Evolutionary conservation across 371 early-diverging fungal genomes (phyloP).

Genomic region (Mortierella polycephala): DNA sequence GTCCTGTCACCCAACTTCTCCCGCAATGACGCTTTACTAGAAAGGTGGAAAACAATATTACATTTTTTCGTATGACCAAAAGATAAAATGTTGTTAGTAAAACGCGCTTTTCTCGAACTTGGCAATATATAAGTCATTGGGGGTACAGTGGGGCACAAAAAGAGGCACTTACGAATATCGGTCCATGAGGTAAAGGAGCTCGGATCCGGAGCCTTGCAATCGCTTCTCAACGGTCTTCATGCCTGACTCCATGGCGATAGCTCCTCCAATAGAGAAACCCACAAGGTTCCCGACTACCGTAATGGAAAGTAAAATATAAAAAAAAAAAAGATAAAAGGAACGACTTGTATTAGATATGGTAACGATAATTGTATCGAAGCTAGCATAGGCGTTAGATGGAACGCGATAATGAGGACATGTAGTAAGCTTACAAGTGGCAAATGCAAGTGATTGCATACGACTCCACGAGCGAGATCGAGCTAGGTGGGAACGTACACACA

Average conservation of each 20-base stretch:
- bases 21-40: constrained; percentile 26
- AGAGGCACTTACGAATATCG: constrained; percentile 41
- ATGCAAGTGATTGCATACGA: constrained; percentile 15
- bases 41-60: neutral
- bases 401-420: neutral
- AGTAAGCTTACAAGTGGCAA: constrained; percentile 19
- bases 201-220: constrained; percentile 41
- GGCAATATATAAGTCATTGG: neutral
- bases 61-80: neutral
- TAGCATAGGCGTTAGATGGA: too few relatives aligned
- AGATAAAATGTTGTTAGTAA: neutral
- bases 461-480: constrained; percentile 43
- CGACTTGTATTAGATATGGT: neutral
- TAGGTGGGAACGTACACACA: neutral
- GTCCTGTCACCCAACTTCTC: constrained; percentile 5
- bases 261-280: constrained; percentile 30
- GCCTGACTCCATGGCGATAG: constrained; percentile 49
- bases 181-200: constrained; percentile 48
- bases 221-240: constrained; percentile 39
- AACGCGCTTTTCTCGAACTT: too few relatives aligned
- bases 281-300: constrained; percentile 32
- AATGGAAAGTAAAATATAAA: neutral
- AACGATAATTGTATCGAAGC: neutral
- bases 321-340: neutral
- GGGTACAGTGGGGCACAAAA: neutral